Conservation (phyloP, 441 rosid genomes). For the Raphanus hybrid region DNA sequence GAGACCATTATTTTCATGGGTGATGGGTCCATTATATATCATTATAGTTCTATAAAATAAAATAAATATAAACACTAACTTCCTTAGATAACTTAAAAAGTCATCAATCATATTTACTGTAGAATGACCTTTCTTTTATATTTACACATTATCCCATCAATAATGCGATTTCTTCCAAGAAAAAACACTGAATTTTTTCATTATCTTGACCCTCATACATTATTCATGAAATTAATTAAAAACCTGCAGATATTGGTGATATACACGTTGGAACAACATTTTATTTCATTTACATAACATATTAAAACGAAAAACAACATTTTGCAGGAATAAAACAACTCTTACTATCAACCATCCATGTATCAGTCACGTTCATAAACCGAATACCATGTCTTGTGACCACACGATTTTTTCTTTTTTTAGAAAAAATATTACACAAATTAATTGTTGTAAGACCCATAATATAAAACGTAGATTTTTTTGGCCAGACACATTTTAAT, state of each 20-base stretch:
- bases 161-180: constrained; percentile 18
- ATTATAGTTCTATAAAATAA: background rate
- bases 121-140: constrained; percentile 18
- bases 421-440: background rate
- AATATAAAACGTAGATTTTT: background rate
- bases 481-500: constrained; percentile 11
- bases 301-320: background rate
- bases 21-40: constrained; percentile 6
- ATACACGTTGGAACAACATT: constrained; percentile 20
- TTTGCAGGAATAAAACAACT: background rate
- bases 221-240: background rate
- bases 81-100: constrained; percentile 36
- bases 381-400: constrained; percentile 25
- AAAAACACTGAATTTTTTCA: constrained; percentile 1
- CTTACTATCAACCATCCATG: constrained; percentile 18
- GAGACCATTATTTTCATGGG: constrained; percentile 15
- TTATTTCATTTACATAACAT: background rate
- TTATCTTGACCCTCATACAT: constrained; percentile 12
- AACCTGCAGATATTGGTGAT: constrained; percentile 22
- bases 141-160: constrained; percentile 23
- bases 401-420: background rate
- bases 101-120: constrained; percentile 34
- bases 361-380: constrained; percentile 28
- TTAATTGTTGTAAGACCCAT: background rate
- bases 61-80: constrained; percentile 1